Evolutionary conservation across 441 rosid genomes (phyloP).

Genomic region (Populus hybrid): DNA sequence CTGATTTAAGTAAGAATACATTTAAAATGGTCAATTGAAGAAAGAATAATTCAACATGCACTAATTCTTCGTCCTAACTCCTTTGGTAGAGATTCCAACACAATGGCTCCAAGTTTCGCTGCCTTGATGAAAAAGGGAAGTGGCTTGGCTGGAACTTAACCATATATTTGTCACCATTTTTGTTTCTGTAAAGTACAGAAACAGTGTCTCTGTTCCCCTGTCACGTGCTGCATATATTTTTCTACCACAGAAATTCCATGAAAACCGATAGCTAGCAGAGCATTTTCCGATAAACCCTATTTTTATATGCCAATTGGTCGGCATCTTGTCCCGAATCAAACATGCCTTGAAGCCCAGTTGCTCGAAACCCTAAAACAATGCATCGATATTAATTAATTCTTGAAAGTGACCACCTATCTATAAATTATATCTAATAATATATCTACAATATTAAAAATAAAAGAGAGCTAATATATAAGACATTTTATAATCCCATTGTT

Average conservation of each 20-base stretch:
- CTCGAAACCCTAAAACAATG: neutral
- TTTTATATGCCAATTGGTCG: slow-evolving; percentile 32
- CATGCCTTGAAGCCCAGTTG: slow-evolving; percentile 9
- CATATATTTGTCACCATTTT: neutral
- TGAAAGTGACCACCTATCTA: too few relatives aligned
- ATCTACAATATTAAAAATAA: too few relatives aligned
- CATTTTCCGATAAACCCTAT: slow-evolving; percentile 2
- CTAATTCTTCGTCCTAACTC: neutral
- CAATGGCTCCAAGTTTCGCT: neutral
- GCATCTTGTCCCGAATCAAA: slow-evolving; percentile 24
- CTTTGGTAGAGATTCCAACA: neutral
- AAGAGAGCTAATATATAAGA: too few relatives aligned
- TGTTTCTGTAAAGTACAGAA: neutral
- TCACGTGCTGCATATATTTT: slow-evolving; percentile 12
- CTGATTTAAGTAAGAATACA: neutral
- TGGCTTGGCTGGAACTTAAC: neutral
- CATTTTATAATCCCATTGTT: neutral
- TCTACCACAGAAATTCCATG: slow-evolving; percentile 18
- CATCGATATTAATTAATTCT: neutral
- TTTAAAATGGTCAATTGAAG: too few relatives aligned
- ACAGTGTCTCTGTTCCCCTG: neutral
- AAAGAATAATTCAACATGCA: neutral
- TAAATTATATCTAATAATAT: too few relatives aligned
- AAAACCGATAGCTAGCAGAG: slow-evolving; percentile 11
- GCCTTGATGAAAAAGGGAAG: neutral